Evolutionary conservation across 345 rosid genomes (phyloP), one percentile per base, ranked within the genome.

Genomic region (Dimocarpus longan): DNA sequence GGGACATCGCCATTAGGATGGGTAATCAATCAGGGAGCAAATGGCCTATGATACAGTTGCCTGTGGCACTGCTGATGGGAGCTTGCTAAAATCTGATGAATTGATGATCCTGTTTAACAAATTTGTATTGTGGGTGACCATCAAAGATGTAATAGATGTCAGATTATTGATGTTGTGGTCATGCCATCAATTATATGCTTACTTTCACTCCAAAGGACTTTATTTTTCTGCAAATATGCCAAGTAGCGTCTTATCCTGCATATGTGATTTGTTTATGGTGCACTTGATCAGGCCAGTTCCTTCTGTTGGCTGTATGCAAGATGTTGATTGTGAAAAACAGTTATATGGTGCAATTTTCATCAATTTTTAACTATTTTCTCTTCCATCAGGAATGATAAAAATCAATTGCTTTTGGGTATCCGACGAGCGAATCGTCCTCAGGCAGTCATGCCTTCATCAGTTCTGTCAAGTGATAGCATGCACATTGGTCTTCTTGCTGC

Each of bases 401-500:
- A 87, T 75, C 88, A 87, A 56, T 74, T 87, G 77, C 86, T 87
- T 5, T 62, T 87, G 76, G 90, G 90, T 37, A 87, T 87, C 22
- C 81, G 90, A 44, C 83, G 86, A 66, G 88, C 86, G 6, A 83
- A 75, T 81, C 88, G 90, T 19, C 85, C 88, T 0, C 90, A 85
- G 78, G 81, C 90, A 5, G 67, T 85, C 32, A 83, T 87, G 88
- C 88, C 88, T 37, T 87, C 90, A 16, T 87, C 90, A 21, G 88
- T 87, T 74, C 76, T 87, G 26, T 85, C 90, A 19, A 87, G 90
- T 77, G 90, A 87, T 73, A 87, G 90, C 67, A 87, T 87, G 90
- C 88, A 85, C 73, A 87, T 87, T 71, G 90, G 90, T 66, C 86
- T 87, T 68, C 88, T 87, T 57, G 90, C 90, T 70, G 90, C 88